Evolutionary conservation across 2,329 filamentous ascomycete species (phyloP), one percentile per base, ranked within the genome.

Genomic region (Diaporthe longicolla): DNA sequence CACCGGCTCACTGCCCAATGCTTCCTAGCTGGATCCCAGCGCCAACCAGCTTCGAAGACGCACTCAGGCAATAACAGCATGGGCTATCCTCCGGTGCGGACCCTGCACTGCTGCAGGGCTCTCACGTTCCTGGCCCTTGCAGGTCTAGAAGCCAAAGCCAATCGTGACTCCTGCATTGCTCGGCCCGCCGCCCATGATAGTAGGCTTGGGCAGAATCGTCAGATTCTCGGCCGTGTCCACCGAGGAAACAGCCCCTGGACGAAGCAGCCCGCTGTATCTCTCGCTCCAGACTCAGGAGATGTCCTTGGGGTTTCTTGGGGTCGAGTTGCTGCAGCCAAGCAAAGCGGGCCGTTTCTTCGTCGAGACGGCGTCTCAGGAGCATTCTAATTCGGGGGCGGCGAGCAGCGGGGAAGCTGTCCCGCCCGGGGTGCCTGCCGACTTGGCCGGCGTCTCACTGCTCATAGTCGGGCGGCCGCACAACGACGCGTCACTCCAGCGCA

Each of bases 321-420:
- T 43, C 54, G 55, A 71, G 37, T 71, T 59, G 26, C 54, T 71
- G 43, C 69, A 71, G 66, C 66, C 66, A 70, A 70, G 66, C 66
- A 55, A 70, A 58, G 50, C 66, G 66, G 66, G 57, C 55, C 63
- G 63, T 68, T 68, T 68, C 48, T 17, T 68, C 32, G 26, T 68
- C 63, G 13, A 40, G 63, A 26, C 45, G 48, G 63, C 70, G 70
- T 63, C 57, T 71, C 57, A 54, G 57, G 26, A 63, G 45, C 57
- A 32, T 63, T 61, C 43, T 63, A 29, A 40, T 37, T 52, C 45
- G 57, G 57, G 40, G 69, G 55, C 58, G 69, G 69, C 32, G 57
- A 61, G 21, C 26, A 19, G 43, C 45, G 70, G 70, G 57, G 48
- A 43, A 40, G n/a, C 48, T 40, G 48, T 43, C 57, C 57, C 45